phyloP scores from a whole-genome alignment of 116 monocot genomes.

The Trichopus zeylanicus region DNA sequence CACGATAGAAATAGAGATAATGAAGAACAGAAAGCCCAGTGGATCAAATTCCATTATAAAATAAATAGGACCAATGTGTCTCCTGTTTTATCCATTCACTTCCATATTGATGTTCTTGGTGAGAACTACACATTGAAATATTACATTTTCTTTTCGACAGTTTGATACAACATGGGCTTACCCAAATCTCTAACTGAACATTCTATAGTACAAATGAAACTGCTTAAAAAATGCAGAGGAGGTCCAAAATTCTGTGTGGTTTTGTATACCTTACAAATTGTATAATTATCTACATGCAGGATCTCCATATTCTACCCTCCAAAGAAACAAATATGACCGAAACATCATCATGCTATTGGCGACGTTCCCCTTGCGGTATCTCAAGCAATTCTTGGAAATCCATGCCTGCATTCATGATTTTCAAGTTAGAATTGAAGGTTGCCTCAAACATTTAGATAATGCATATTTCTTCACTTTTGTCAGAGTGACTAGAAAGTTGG shows the following conservation, averaged over 20 bases:
- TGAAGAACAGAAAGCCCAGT: too few species aligned
- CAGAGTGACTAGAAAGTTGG: neutral
- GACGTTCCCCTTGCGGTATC: conserved; percentile 35
- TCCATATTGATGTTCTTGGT: too few species aligned
- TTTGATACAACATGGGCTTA: neutral
- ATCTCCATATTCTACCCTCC: conserved; percentile 57
- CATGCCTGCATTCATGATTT: conserved; percentile 35
- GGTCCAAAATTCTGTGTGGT: neutral
- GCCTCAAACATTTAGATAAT: neutral
- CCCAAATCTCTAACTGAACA: neutral
- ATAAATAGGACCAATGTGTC: too few species aligned
- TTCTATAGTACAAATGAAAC: conserved; percentile 1
- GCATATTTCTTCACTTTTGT: neutral
- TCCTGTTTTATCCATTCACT: too few species aligned
- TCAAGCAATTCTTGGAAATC: conserved; percentile 28
- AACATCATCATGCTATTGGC: conserved; percentile 55
- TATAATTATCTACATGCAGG: conserved; percentile 19
- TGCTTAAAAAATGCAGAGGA: conserved; percentile 1
- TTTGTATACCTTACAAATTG: neutral
- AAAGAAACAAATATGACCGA: conserved; percentile 52
- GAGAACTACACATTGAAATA: too few species aligned
- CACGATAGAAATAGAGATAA: too few species aligned
- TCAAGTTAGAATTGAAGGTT: neutral
- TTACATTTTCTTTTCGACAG: too few species aligned
- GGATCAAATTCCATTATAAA: too few species aligned